Base-by-base conservation (phyloP, 139 green algal species). In the Chlamydomonas applanata region DNA sequence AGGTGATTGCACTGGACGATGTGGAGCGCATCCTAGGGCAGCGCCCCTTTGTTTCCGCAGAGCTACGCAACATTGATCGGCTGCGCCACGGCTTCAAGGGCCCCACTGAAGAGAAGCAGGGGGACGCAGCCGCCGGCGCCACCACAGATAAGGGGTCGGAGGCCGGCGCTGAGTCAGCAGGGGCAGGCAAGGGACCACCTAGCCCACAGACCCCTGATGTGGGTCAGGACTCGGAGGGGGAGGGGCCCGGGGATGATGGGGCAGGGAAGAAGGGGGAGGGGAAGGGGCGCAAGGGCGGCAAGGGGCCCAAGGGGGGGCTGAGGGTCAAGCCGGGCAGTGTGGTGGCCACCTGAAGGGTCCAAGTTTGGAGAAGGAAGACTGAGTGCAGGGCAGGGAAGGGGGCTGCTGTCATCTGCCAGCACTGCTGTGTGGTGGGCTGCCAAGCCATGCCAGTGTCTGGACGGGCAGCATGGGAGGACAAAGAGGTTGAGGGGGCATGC, bases 21-120 rank as follows among this genome's bases (percentile, higher is more conserved):
- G 79, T 99, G 24, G 91, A 95, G 65, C 56, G 75, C 14, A 83
- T 99, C 40, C 83, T 99, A 65, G 96, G 96, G n/a, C 81, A 83
- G 70, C 83, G 96, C 9, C 96, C 96, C n/a, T 99, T 92, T 78
- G 54, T 71, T 32, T 88, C 52, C 33, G 70, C 75, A n/a, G 92
- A 96, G 86, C 72, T 97, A 82, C 90, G 89, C 35, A 99, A 99
- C 83, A 98, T 99, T 56, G 96, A 99, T 85, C 94, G 93, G 65
- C 98, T 94, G 80, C 61, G 84, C 20, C 56, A 82, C 14, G 86
- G 88, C 46, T 16, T 27, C 16, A 40, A 34, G 19, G 75, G 65
- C 59, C 40, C 7, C 40, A 11, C 7, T 11, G 40, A 11, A 49
- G 40, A 11, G 40, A 49, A 49, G 40, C 40, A 49, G 40, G 54